Base-by-base conservation (phyloP, 345 rosid genomes). In the Abelmoschus esculentus region DNA sequence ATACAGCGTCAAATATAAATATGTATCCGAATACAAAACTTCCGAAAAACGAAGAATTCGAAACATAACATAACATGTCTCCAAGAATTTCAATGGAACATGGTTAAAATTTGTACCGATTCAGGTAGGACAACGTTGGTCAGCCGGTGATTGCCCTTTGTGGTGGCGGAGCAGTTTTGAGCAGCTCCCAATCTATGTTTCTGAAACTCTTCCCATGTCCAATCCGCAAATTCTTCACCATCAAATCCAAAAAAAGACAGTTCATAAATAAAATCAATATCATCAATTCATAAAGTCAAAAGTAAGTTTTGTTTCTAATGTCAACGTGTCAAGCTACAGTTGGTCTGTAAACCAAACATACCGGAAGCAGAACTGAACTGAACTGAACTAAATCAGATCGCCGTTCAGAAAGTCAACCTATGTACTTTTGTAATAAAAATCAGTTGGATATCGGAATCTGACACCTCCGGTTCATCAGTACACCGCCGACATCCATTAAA, bases 161-260 rank as follows among this genome's bases (percentile, higher is more conserved):
- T 29, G 31, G 99, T 91, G 53, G 99, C 99, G 64, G 99, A 95
- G 84, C 99, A 95, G 84, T 89, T 91, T 56, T 95, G 99, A 47
- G 99, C 90, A 80, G 96, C 97, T 76, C 97, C 99, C 81, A 91
- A 72, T 79, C 85, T 88, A 69, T 79, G 86, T 78, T 74, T 88
- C 67, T 81, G 82, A 83, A 95, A 95, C 86, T 91, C 99, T 77
- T 87, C 81, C 99, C 97, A 91, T 38, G 84, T 88, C 97, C 83
- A 85, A 77, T 95, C 99, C 83, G 96, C 87, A 84, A 86, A 95
- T 12, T 86, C 99, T 95, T 86, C 68, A 40, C 19, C 13, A 13
- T 19, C 18, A 49, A 70, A 50, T 36, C n/a, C n/a, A 22, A 71
- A 55, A 71, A 42, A 17, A 14, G 15, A 15, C 26, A 46, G 19